Base-by-base conservation (phyloP, 2,329 filamentous ascomycete genomes). In the Beauveria caledonica region DNA sequence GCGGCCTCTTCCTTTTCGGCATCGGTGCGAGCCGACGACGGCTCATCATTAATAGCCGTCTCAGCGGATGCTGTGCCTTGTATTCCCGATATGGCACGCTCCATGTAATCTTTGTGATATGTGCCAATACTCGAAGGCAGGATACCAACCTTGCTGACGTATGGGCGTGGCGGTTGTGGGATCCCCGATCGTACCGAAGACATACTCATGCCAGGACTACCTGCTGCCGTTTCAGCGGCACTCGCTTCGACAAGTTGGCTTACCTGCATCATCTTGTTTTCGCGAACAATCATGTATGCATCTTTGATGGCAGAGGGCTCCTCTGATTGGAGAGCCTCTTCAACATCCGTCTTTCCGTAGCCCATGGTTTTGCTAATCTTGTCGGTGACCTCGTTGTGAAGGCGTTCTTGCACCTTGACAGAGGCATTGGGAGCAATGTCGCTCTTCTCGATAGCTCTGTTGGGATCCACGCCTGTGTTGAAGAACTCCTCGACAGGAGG, bases 291-390 rank as follows among this genome's bases (percentile, higher is more conserved):
- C 76, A 97, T 87, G 76, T 97, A 99, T 1, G 94, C 94, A 75
- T 99, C 94, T 76, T 99, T 99, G 79, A 99, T 97, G 11, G 94
- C 92, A 62, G 92, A 97, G 13, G 94, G 94, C 72, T 99, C 94
- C 58, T 94, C 86, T 60, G 91, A 92, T 68, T 89, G 88, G 64
- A 99, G 78, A 23, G 94, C 93, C 73, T 97, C 94, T 71, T 97
- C 89, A 58, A 99, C 93, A 77, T 99, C 94, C 63, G 88, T 88
- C 72, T 90, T 93, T 40, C 89, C 92, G 71, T 99, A 99, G 62
- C 94, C 94, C 92, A 99, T 97, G 1, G 92, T 97, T 76, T 93
- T 94, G 69, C 93, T 94, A 58, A 99, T 88, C 78, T 97, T 97
- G 62, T 92, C 89, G 6, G 96, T 93, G 3, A 97, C 93, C 65